Base-by-base conservation (phyloP, 345 rosid species). In the Corchorus olitorius region DNA sequence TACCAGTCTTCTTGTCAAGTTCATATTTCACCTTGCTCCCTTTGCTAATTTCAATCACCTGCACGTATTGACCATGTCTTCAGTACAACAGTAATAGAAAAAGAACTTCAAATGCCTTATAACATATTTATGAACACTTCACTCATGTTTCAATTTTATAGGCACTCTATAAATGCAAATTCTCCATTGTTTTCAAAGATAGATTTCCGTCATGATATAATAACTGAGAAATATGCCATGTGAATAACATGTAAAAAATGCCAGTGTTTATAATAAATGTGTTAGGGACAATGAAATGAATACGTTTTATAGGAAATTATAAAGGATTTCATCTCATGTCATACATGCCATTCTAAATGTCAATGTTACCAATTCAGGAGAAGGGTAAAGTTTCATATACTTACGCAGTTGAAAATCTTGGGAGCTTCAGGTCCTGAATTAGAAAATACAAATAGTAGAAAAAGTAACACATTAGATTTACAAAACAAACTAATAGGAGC, bases 11-110 rank as follows among this genome's bases (percentile, higher is more conserved):
- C 84, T 97, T 94, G 92, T 94, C 99, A 27, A 97, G 93, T 84
- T 97, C 99, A 81, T 97, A 97, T 78, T 97, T 97, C 82, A 97
- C 99, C 92, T 97, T 97, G 84, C 97, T 89, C 63, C 99, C 99
- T 74, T 91, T 97, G 19, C 93, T 82, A 22, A 97, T 97, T 87
- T 94, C 99, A 85, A 97, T 79, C 70, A 97, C 99, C 99, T 97
- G 86, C 62, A 81, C 58, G 64, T 60, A 48, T 65, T 69, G 35
- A 59, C 70, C 39, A 37, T 12, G 34, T 56, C 48, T 72, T 67
- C 39, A 62, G 2, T 12, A 43, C 19, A 66, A 22, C 68, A 70
- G 61, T 50, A 14, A 48, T 9, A n/a, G 34, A 78, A 33, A 34
- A 55, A 11, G 65, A 37, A 65, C 49, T 9, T 17, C 59, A 19